phyloP scores from a whole-genome alignment of 306 rosid species.

The Amphicarpaea edgeworthii region DNA sequence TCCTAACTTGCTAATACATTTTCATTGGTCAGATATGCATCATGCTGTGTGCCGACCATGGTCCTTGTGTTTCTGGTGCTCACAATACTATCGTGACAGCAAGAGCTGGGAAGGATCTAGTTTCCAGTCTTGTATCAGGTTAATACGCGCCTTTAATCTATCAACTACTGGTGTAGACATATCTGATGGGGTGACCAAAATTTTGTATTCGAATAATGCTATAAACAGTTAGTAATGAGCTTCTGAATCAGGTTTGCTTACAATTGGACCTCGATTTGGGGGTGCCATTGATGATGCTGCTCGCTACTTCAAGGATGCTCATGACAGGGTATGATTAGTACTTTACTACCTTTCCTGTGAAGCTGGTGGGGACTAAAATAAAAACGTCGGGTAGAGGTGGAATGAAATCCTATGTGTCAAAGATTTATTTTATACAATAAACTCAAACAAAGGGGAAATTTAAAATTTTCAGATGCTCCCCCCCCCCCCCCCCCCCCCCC shows the following conservation, averaged over 20 bases:
- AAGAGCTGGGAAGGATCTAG: slow-evolving; percentile 99
- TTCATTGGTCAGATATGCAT: slow-evolving; percentile 78
- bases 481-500: neutral
- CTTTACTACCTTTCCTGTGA: slow-evolving; percentile 31
- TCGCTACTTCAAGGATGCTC: slow-evolving; percentile 98
- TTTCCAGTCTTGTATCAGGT: slow-evolving; percentile 97
- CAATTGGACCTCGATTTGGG: slow-evolving; percentile 99
- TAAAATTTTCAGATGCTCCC: neutral
- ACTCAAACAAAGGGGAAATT: slow-evolving; percentile 1
- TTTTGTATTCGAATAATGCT: slow-evolving; percentile 8
- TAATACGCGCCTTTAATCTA: slow-evolving; percentile 38
- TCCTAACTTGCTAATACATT: slow-evolving; percentile 43
- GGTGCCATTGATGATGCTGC: slow-evolving; percentile 99
- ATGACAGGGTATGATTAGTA: slow-evolving; percentile 70
- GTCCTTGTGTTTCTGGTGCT: slow-evolving; percentile 99
- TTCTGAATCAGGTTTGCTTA: slow-evolving; percentile 89
- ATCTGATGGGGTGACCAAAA: slow-evolving; percentile 29
- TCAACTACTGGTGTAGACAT: slow-evolving; percentile 18
- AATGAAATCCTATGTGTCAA: slow-evolving; percentile 12
- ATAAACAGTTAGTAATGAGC: slow-evolving; percentile 43
- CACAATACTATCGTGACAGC: slow-evolving; percentile 98
- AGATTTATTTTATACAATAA: slow-evolving; percentile 4
- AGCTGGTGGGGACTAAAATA: slow-evolving; percentile 25
- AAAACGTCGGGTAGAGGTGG: neutral
- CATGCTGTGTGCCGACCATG: slow-evolving; percentile 99